Evolutionary conservation across 2,329 filamentous ascomycete species (phyloP).

Genomic region (Monosporascus sp.): DNA sequence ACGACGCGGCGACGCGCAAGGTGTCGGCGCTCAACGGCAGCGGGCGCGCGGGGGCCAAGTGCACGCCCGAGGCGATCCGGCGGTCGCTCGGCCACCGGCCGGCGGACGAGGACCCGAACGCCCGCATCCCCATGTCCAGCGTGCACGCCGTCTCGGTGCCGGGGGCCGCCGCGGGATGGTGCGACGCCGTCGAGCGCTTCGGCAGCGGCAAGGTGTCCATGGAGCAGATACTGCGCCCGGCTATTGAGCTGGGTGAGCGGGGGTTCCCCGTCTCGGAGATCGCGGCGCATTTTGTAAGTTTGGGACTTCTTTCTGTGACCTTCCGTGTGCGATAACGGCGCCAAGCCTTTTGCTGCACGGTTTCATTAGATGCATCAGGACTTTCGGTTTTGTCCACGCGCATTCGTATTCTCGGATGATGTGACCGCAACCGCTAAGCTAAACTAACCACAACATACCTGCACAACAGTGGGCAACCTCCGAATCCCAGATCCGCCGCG

Average conservation of each 20-base stretch:
- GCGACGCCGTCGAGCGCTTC: constrained; percentile 80
- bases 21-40: constrained; percentile 89
- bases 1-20: constrained; percentile 74
- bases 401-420: too few relatives aligned
- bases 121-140: constrained; percentile 66
- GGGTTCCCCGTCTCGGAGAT: constrained; percentile 88
- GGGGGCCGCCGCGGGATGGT: constrained; percentile 89
- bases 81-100: constrained; percentile 61
- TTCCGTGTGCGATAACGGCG: too few relatives aligned
- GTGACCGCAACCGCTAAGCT: too few relatives aligned
- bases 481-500: constrained; percentile 59
- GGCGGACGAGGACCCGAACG: constrained; percentile 46
- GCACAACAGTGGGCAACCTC: constrained; percentile 61
- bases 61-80: constrained; percentile 64
- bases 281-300: constrained; percentile 60
- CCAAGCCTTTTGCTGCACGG: too few relatives aligned
- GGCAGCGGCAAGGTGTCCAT: constrained; percentile 80
- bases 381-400: too few relatives aligned
- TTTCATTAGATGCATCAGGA: too few relatives aligned
- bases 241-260: constrained; percentile 78
- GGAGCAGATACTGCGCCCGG: constrained; percentile 73
- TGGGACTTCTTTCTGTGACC: too few relatives aligned
- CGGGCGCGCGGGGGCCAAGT: constrained; percentile 69
- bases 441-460: background rate
- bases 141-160: constrained; percentile 82